These are phyloP conservation scores for Heliophila coronopifolia DNA, from an alignment of 441 rosid genomes.

Conservation along the genomic window DNA sequence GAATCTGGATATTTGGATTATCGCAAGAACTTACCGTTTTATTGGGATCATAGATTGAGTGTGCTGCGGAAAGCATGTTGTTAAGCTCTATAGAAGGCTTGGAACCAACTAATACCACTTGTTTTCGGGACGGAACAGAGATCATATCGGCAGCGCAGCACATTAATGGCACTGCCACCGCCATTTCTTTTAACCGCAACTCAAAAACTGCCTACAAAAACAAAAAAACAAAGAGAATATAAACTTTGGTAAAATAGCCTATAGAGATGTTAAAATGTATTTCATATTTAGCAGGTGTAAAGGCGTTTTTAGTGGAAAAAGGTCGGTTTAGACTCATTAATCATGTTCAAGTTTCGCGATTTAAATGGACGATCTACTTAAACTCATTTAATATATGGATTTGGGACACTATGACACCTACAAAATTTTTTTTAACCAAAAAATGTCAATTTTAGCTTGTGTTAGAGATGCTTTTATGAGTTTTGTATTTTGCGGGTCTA, in stretches of 20 bases:
- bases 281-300: too few relatives aligned
- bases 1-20: background rate
- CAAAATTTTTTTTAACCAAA: too few relatives aligned
- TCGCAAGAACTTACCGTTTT: conserved; percentile 43
- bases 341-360: too few relatives aligned
- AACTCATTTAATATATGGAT: too few relatives aligned
- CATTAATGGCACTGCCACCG: conserved; percentile 88
- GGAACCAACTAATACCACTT: conserved; percentile 63
- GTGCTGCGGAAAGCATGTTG: conserved; percentile 69
- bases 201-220: conserved; percentile 63
- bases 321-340: too few relatives aligned
- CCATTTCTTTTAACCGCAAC: conserved; percentile 60
- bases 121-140: conserved; percentile 48
- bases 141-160: conserved; percentile 81
- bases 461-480: too few relatives aligned
- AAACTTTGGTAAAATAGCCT: background rate
- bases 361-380: too few relatives aligned
- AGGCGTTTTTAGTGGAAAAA: too few relatives aligned
- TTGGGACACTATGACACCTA: too few relatives aligned
- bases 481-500: too few relatives aligned
- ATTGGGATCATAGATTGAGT: conserved; percentile 64
- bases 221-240: background rate
- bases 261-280: too few relatives aligned
- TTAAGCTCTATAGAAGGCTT: conserved; percentile 45
- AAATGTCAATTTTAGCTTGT: too few relatives aligned